Percentiles rank a stretch among this genome's conserved stretches.
Conservation (phyloP, 257 asterid species). For the Cruciata laevipes region DNA sequence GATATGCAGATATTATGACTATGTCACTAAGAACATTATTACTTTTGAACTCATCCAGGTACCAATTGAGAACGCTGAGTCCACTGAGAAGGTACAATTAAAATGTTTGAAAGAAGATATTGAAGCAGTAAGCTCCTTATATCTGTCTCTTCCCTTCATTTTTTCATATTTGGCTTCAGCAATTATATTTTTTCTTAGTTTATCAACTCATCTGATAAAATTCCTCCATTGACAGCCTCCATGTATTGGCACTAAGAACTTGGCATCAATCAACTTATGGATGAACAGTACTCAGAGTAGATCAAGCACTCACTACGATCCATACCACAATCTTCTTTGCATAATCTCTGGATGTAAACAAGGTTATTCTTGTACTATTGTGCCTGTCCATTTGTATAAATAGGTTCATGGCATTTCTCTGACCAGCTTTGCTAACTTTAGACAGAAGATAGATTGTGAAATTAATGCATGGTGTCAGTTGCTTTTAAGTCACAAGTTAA, state of each 20-base stretch:
- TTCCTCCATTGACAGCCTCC: constrained; percentile 52
- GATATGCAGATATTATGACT: neutral
- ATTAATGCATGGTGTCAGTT: neutral
- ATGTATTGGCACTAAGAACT: constrained; percentile 52
- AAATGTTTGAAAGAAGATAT: constrained; percentile 70
- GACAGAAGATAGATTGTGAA: neutral
- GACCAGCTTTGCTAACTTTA: neutral
- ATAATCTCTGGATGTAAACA: constrained; percentile 64
- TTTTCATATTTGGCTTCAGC: neutral
- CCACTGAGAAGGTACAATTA: constrained; percentile 67
- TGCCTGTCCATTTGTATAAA: neutral
- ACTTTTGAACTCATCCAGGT: constrained; percentile 38
- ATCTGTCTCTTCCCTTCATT: constrained; percentile 10
- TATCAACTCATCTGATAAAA: constrained; percentile 8
- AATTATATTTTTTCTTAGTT: constrained; percentile 13
- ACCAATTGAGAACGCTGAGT: constrained; percentile 58
- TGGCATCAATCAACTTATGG: constrained; percentile 86
- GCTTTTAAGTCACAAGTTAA: neutral
- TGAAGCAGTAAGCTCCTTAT: constrained; percentile 39
- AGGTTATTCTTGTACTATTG: constrained; percentile 30
- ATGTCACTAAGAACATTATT: neutral
- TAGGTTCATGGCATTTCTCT: neutral
- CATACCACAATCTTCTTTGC: constrained; percentile 87
- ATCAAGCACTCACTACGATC: constrained; percentile 93
- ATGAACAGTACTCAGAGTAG: constrained; percentile 73